phyloP scores from a whole-genome alignment of 768 basidiomycete species.

The Holtermannia corniformis region DNA sequence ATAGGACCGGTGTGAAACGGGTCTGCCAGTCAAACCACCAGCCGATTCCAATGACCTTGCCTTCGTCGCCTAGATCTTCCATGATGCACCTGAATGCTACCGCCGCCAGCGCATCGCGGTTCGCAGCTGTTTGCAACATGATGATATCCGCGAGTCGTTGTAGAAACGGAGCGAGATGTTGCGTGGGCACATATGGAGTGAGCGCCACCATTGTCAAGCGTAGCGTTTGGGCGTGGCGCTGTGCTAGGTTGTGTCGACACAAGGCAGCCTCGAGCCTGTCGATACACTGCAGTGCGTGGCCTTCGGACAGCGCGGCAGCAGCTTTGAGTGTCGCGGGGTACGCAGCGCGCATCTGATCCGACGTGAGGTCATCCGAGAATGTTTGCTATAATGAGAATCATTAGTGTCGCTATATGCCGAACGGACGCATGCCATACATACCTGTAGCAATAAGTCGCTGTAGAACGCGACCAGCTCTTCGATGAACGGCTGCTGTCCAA shows the following conservation, averaged over 20 bases:
- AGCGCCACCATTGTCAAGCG: neutral
- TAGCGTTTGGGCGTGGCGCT: neutral
- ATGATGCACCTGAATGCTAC: constrained; percentile 16
- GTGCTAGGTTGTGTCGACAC: neutral
- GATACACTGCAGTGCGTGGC: neutral
- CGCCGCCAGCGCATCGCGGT: constrained; percentile 7
- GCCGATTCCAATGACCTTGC: constrained; percentile 12
- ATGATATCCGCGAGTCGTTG: constrained; percentile 9
- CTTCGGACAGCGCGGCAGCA: constrained; percentile 4
- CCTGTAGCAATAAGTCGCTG: constrained; percentile 7
- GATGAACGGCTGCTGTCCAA: neutral
- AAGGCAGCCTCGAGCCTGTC: neutral
- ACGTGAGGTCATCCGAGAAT: constrained; percentile 3
- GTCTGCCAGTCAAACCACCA: constrained; percentile 14
- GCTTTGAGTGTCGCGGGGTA: constrained; percentile 14
- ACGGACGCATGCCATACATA: constrained; percentile 1
- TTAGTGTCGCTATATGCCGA: neutral
- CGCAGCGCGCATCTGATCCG: constrained; percentile 14
- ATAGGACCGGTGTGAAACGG: neutral
- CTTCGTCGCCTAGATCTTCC: constrained; percentile 14
- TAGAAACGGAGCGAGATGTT: constrained; percentile 3
- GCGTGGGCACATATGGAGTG: neutral
- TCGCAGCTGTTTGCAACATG: neutral
- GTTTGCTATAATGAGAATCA: constrained; percentile 11
- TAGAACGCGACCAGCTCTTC: constrained; percentile 10